A percentile compares a stretch with the other conserved stretches of the same genome.
phyloP scores from a whole-genome alignment of 192 early-diverging fungal species.

The Coemansia sp. region DNA sequence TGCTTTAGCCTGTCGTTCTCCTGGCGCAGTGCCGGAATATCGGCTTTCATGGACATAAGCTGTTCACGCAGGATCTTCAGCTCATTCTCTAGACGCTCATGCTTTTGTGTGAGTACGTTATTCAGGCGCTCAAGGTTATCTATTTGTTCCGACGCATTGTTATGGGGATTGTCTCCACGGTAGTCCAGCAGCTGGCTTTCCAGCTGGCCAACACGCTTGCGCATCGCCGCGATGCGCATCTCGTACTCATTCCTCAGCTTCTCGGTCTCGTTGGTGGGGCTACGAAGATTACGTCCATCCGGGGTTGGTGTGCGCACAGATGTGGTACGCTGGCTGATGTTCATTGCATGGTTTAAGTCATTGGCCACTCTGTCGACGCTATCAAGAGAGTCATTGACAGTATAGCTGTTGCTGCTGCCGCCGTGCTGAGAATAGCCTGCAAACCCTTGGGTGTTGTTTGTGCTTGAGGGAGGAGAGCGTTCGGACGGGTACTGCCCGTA shows the following conservation, averaged over 20 bases:
- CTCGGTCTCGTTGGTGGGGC: constrained; percentile 40
- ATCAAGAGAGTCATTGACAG: constrained; percentile 15
- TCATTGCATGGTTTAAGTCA: constrained; percentile 28
- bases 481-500: constrained; percentile 11
- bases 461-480: constrained; percentile 36
- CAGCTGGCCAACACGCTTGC: constrained; percentile 67
- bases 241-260: constrained; percentile 64
- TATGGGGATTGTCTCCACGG: constrained; percentile 38
- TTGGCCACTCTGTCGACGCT: constrained; percentile 26
- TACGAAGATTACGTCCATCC: constrained; percentile 18
- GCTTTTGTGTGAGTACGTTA: constrained; percentile 47
- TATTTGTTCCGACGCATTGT: constrained; percentile 33
- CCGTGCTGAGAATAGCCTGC: constrained; percentile 8
- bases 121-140: constrained; percentile 57
- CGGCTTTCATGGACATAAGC: constrained; percentile 39
- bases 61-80: constrained; percentile 48
- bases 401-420: constrained; percentile 2
- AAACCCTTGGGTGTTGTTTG: constrained; percentile 23
- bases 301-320: constrained; percentile 18
- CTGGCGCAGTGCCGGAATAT: constrained; percentile 41
- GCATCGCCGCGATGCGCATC: constrained; percentile 58
- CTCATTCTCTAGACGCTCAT: constrained; percentile 51
- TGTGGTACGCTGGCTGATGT: constrained; percentile 21
- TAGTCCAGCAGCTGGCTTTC: constrained; percentile 61
- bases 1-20: constrained; percentile 45